These are phyloP conservation scores for Yarrowia hollandica DNA, from an alignment of 805 yeast species.

Conservation along the genomic window DNA sequence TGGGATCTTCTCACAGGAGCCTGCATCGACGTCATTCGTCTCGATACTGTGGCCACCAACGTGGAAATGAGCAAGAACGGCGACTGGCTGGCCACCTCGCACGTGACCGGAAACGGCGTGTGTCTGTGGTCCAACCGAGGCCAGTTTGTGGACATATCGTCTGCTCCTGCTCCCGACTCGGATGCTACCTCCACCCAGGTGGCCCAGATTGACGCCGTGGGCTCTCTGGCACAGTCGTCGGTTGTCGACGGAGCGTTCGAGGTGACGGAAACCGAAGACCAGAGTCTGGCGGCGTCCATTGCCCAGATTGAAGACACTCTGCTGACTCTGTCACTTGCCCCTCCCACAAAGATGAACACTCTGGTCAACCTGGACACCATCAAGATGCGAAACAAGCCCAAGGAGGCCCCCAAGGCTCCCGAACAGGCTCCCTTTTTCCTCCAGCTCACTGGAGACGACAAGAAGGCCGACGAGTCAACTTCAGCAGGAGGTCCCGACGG, in stretches of 20 bases:
- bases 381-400: conserved; percentile 84
- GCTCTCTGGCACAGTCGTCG: conserved; percentile 12
- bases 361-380: conserved; percentile 79
- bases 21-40: conserved; percentile 85
- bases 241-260: conserved; percentile 61
- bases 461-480: conserved; percentile 38
- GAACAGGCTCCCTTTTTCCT: conserved; percentile 82
- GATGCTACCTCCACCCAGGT: conserved; percentile 58
- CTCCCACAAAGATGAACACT: conserved; percentile 77
- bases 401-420: conserved; percentile 82
- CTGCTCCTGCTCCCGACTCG: conserved; percentile 69
- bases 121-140: conserved; percentile 90
- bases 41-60: conserved; percentile 77
- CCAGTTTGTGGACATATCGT: conserved; percentile 72
- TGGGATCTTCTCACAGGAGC: conserved; percentile 98
- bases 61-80: conserved; percentile 83
- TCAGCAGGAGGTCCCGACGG: conserved; percentile 39
- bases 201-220: conserved; percentile 42
- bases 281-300: conserved; percentile 43
- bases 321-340: conserved; percentile 72
- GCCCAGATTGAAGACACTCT: conserved; percentile 63
- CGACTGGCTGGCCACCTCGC: conserved; percentile 88
- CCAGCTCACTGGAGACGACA: conserved; percentile 54
- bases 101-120: conserved; percentile 86
- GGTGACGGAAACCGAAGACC: conserved; percentile 41